Evolutionary conservation across 208 protist genomes (phyloP).

Genomic region (Leishmania aethiopica): DNA sequence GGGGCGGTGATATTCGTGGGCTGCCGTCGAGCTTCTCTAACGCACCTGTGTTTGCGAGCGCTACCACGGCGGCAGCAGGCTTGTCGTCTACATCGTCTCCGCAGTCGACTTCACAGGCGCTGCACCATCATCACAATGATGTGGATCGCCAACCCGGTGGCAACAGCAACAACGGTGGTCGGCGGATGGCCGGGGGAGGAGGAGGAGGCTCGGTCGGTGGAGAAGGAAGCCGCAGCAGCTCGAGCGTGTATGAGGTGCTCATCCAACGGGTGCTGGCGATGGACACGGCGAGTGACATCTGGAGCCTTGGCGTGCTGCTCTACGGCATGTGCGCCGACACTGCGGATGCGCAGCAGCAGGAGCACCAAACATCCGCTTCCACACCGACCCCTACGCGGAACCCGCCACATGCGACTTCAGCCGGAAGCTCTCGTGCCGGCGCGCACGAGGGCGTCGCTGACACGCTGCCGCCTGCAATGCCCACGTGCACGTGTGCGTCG

Average conservation of each 20-base stretch:
- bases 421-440: neutral
- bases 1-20: neutral
- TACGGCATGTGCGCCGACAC: conserved; percentile 29
- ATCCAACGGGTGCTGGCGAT: conserved; percentile 27
- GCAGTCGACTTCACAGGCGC: neutral
- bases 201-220: neutral
- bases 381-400: neutral
- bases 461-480: neutral
- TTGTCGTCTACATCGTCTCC: neutral
- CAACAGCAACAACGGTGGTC: conserved; percentile 10
- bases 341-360: neutral
- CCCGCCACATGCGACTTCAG: neutral
- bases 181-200: neutral
- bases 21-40: conserved; percentile 1
- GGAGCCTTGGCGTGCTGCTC: conserved; percentile 36
- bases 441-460: neutral
- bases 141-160: neutral
- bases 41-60: neutral
- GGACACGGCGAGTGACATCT: conserved; percentile 35
- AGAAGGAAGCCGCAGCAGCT: conserved; percentile 9
- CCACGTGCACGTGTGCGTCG: conserved; percentile 7
- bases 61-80: neutral
- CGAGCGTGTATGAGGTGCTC: conserved; percentile 30
- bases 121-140: neutral
- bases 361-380: neutral